Evolutionary conservation across 2,329 filamentous ascomycete species (phyloP).

Genomic region (Hypoxylon rubiginosum): DNA sequence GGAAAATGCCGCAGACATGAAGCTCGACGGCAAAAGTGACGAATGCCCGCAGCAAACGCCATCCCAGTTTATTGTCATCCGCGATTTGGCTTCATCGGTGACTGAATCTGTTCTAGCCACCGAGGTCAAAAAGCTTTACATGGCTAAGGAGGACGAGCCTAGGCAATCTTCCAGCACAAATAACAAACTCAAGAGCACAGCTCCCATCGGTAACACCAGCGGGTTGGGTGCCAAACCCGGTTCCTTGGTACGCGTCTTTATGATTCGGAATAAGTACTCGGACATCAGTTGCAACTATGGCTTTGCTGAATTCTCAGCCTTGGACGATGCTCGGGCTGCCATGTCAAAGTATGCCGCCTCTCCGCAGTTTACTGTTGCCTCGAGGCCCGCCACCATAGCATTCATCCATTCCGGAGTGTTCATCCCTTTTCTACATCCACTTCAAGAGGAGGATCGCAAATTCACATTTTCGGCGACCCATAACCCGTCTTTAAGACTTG

Average conservation of each 20-base stretch:
- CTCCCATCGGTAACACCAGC: constrained; percentile 66
- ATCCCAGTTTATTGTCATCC: constrained; percentile 82
- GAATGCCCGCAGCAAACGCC: constrained; percentile 65
- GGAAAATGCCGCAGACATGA: constrained; percentile 53
- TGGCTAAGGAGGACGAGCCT: constrained; percentile 66
- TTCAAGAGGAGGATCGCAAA: constrained; percentile 66
- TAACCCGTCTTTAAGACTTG: constrained; percentile 75
- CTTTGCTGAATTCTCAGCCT: constrained; percentile 84
- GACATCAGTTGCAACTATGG: constrained; percentile 85
- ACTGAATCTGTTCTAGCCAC: constrained; percentile 79
- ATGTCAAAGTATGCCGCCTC: constrained; percentile 78
- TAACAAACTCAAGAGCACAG: constrained; percentile 71
- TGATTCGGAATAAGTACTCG: constrained; percentile 79
- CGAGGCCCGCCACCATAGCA: constrained; percentile 76
- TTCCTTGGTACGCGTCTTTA: constrained; percentile 80
- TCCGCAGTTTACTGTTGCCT: constrained; percentile 82
- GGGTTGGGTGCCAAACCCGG: constrained; percentile 79
- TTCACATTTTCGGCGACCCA: constrained; percentile 79
- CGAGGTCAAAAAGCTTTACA: constrained; percentile 79
- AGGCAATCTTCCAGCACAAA: constrained; percentile 60
- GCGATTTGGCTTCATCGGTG: constrained; percentile 77
- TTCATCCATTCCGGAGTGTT: constrained; percentile 91
- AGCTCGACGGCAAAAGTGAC: constrained; percentile 64
- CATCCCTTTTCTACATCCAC: constrained; percentile 75
- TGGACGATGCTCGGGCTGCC: constrained; percentile 82